A percentile compares a stretch with the other conserved stretches of the same genome.
Evolutionary conservation across 179 eudicot genomes (phyloP).

Genomic region (Patellifolia procumbens): DNA sequence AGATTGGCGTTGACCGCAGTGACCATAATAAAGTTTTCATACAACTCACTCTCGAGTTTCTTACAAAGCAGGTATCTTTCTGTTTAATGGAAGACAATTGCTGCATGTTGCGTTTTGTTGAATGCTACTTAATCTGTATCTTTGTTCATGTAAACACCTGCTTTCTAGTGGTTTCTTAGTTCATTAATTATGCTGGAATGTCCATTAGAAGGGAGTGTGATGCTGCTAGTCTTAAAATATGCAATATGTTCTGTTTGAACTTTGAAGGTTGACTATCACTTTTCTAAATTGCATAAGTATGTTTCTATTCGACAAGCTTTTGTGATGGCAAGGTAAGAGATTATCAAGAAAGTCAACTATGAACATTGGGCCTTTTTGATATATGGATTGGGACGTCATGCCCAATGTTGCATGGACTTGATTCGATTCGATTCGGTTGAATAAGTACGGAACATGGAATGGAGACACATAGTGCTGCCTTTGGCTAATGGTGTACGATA

Average conservation of each 20-base stretch:
- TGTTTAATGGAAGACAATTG: neutral
- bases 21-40: slow-evolving; percentile 73
- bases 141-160: neutral
- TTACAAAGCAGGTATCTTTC: slow-evolving; percentile 78
- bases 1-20: slow-evolving; percentile 88
- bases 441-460: too few species aligned
- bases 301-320: neutral
- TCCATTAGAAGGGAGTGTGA: neutral
- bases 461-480: too few species aligned
- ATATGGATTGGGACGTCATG: neutral
- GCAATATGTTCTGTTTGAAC: neutral
- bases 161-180: neutral
- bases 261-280: neutral
- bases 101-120: neutral
- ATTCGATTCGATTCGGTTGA: neutral
- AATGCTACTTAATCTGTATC: neutral
- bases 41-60: slow-evolving; percentile 92
- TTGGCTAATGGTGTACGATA: too few species aligned
- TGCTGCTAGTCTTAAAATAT: slow-evolving; percentile 1
- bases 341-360: neutral
- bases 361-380: neutral
- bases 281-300: neutral
- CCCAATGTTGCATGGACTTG: neutral
- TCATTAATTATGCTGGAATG: slow-evolving; percentile 11
- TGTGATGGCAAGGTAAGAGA: neutral